Base-by-base conservation (phyloP, 1,284 basidiomycete species). In the Ceratobasidium sp. region DNA sequence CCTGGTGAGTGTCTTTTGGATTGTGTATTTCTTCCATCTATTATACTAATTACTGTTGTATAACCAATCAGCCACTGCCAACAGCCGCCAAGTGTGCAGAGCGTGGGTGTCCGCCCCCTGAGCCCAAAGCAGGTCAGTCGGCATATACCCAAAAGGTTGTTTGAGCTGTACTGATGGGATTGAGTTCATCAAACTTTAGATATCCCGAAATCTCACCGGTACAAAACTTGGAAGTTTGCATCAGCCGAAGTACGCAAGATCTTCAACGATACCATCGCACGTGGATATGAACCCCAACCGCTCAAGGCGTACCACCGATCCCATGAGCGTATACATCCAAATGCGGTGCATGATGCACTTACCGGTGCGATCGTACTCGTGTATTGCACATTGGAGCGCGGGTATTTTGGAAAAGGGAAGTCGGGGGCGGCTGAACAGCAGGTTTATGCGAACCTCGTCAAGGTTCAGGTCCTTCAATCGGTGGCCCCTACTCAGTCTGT, bases 401-500 rank as follows among this genome's bases (percentile, higher is more conserved):
- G 18, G 20, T 12, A 20, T n/a, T 60, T 60, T n/a, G 10, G 12
- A 33, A 15, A 26, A 33, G 13, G 18, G 28, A n/a, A 33, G 12
- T 26, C 23, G 23, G 23, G 23, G n/a, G 12, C 20, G 10, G 18
- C 56, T 20, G 56, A 60, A 26, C 23, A 23, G 56, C 56, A 60
- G 56, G 15, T 60, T 33, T 33, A 20, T 60, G 56, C 56, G n/a
- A 60, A 60, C 56, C 20, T 60, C 28, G 56, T 33, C 56, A 60
- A 60, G 56, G 28, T 60, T 12, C 56, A 60, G 23, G 56, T 60
- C 10, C 56, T 60, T 23, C 13, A 60, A 33, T 23, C 23, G 56
- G n/a, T 23, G 12, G 28, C 13, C 12, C 13, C 56, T 20, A 26
- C 15, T 13, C 13, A n/a, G n/a, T 60, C 56, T 33, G 28, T 12